Base-by-base conservation (phyloP, 1,284 basidiomycete species). In the Cutaneotrichosporon cutaneum region DNA sequence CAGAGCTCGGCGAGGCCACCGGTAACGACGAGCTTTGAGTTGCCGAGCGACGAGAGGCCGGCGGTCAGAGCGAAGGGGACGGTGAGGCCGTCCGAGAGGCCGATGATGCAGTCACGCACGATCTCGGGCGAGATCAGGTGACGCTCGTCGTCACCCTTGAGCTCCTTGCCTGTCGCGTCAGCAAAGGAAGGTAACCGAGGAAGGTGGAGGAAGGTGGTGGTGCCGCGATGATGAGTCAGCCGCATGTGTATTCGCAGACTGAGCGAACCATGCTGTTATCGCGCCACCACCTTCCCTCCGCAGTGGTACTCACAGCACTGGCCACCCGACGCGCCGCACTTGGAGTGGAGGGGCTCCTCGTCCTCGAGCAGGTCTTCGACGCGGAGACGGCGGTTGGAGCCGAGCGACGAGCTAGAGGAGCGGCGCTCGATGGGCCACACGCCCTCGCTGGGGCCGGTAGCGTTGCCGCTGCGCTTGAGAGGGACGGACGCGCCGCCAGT, bases 61-160 rank as follows among this genome's bases (percentile, higher is more conserved):
- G 80, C 80, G 8, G 92, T 88, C 35, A 95, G 82, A 3, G 92
- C 92, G 75, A 94, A 94, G 0, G 93, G 93, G 1, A 96, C 93
- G 0, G 93, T 96, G 52, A 97, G 82, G n/a, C 95, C 95, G 75
- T 99, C 95, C 0, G 90, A 92, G 11, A 98, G 86, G 51, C 95
- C 95, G 70, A 97, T 97, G 66, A 95, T 88, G 58, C 92, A 94
- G 64, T 81, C 80, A 33, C 80, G 70, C 32, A 81, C 77, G 50
- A 81, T 76, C 61, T 81, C 80, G 4, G 78, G 79, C n/a, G 71
- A 67, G 60, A 81, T 74, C 21, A 81, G 67, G 60, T 76, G 72
- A 51, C 80, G 64, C 70, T 81, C 79, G 64, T 80, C 79, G n/a
- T 80, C 78, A 26, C 77, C 78, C 58, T 77, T 77, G 47, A 79